Conservation (phyloP, 2,329 filamentous ascomycete genomes). For the Epichloe bromicola region DNA sequence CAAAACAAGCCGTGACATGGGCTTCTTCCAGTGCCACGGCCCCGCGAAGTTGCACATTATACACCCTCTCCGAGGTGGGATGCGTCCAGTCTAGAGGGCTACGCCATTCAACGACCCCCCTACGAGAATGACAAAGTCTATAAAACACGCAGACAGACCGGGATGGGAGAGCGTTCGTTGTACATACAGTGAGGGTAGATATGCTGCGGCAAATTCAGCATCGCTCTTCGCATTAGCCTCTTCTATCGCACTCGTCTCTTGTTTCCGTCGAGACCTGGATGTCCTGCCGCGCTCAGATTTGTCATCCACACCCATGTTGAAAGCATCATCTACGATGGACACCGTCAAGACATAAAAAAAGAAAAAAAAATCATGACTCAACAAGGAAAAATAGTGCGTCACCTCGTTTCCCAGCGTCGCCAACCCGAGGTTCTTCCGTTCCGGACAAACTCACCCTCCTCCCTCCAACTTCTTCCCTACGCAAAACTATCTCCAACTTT, state of each 20-base stretch:
- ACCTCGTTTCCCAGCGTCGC: neutral
- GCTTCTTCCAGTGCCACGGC: slow-evolving; percentile 24
- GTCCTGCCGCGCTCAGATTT: neutral
- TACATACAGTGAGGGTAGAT: slow-evolving; percentile 20
- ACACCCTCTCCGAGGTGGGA: slow-evolving; percentile 27
- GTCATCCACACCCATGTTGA: neutral
- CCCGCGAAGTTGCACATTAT: slow-evolving; percentile 30
- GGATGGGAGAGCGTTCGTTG: neutral
- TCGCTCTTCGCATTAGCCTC: slow-evolving; percentile 1
- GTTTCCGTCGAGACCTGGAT: neutral
- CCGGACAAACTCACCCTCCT: neutral
- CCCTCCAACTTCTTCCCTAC: neutral
- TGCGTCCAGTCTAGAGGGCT: slow-evolving; percentile 32
- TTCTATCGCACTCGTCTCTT: neutral
- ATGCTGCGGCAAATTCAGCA: neutral
- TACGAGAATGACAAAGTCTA: neutral
- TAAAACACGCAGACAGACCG: neutral
- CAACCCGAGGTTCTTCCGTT: slow-evolving; percentile 10
- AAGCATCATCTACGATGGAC: neutral
- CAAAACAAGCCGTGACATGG: slow-evolving; percentile 41
- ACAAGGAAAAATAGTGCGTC: neutral
- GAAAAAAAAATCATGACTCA: no score
- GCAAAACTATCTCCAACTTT: no score
- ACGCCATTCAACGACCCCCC: neutral
- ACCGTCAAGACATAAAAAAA: neutral